Evolutionary conservation across 2,329 filamentous ascomycete species (phyloP).

Genomic region (Colletotrichum australisinense): DNA sequence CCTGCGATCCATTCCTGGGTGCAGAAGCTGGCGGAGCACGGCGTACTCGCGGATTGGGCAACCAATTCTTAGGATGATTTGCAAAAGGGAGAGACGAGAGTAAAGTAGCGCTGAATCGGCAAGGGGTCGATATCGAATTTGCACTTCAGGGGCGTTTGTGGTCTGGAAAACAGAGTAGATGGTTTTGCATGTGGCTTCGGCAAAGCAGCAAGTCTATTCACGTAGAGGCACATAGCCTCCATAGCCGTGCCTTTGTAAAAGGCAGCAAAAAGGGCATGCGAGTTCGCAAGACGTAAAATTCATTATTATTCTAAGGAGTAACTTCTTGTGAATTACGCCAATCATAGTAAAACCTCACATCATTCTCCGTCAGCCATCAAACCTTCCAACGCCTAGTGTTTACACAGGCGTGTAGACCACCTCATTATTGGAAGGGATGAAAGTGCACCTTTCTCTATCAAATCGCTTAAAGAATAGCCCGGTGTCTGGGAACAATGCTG

Average conservation of each 20-base stretch:
- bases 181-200: neutral
- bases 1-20: constrained; percentile 78
- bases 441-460: constrained; percentile 72
- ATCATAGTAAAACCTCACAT: neutral
- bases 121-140: neutral
- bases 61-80: constrained; percentile 23
- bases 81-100: neutral
- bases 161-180: neutral
- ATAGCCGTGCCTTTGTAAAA: neutral
- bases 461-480: constrained; percentile 92
- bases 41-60: constrained; percentile 61
- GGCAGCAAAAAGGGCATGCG: neutral
- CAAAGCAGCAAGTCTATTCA: neutral
- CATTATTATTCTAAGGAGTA: neutral
- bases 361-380: neutral
- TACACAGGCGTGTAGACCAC: constrained; percentile 24
- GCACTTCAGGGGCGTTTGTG: constrained; percentile 3
- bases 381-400: neutral
- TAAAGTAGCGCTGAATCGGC: neutral
- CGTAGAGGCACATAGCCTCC: neutral
- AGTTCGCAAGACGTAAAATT: neutral
- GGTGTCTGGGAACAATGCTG: constrained; percentile 74
- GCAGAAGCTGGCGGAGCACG: constrained; percentile 74
- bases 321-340: no score
- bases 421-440: constrained; percentile 60